A percentile compares a stretch with the other conserved stretches of the same genome.
These are phyloP conservation scores for Leishmania guyanensis DNA, from an alignment of 208 protist species.

Conservation along the genomic window DNA sequence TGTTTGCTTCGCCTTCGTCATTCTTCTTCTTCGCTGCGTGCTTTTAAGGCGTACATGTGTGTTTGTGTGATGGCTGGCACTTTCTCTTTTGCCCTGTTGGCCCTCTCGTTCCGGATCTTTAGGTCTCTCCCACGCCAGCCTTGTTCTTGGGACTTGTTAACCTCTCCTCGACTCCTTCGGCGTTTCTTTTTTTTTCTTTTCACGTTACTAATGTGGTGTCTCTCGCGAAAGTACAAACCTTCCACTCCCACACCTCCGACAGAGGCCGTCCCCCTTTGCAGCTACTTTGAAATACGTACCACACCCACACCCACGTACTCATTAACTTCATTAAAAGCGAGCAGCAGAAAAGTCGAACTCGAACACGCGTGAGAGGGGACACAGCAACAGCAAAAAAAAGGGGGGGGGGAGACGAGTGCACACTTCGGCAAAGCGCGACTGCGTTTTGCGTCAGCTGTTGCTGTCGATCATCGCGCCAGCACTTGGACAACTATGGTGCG, in stretches of 20 bases:
- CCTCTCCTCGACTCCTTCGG: background rate
- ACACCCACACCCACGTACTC: background rate
- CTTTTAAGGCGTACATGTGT: no score
- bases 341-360: background rate
- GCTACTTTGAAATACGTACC: background rate
- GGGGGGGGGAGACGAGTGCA: background rate
- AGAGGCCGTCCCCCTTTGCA: background rate
- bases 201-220: background rate
- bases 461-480: background rate
- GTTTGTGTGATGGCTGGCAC: no score
- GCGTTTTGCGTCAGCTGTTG: background rate
- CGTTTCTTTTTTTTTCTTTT: background rate
- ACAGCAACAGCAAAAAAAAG: background rate
- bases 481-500: background rate
- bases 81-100: no score
- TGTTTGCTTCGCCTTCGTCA: no score
- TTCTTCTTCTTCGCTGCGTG: no score
- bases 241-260: background rate
- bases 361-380: background rate
- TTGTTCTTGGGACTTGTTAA: background rate
- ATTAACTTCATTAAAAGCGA: background rate
- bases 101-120: no score
- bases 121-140: background rate
- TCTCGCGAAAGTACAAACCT: background rate
- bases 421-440: background rate